Percentiles rank a stretch among this genome's conserved stretches.
Evolutionary conservation across 306 rosid species (phyloP).

Genomic region (Trifolium dubium): DNA sequence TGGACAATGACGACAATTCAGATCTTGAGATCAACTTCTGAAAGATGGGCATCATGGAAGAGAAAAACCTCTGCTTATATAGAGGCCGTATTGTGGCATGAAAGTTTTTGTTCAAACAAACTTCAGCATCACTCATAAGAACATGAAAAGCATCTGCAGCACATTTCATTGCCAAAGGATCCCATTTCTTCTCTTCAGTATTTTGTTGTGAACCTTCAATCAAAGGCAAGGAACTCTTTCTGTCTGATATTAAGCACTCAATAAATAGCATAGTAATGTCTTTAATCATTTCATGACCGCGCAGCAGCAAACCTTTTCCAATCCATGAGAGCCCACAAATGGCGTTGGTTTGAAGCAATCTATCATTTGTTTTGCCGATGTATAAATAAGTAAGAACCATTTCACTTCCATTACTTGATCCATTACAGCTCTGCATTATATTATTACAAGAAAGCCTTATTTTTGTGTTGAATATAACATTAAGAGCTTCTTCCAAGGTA

Average conservation of each 20-base stretch:
- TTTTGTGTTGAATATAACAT: slow-evolving; percentile 62
- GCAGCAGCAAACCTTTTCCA: slow-evolving; percentile 87
- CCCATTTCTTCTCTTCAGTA: slow-evolving; percentile 46
- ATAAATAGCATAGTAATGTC: slow-evolving; percentile 69
- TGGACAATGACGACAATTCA: slow-evolving; percentile 56
- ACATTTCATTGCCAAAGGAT: slow-evolving; percentile 58
- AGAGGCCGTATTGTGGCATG: slow-evolving; percentile 85
- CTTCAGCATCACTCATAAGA: slow-evolving; percentile 92
- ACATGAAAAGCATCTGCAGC: slow-evolving; percentile 90
- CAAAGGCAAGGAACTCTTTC: slow-evolving; percentile 40
- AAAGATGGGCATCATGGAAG: slow-evolving; percentile 77
- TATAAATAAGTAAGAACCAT: slow-evolving; percentile 67
- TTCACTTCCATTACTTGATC: slow-evolving; percentile 49
- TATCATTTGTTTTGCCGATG: slow-evolving; percentile 59
- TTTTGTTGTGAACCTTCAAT: slow-evolving; percentile 45
- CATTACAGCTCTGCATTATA: slow-evolving; percentile 44
- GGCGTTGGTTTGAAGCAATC: slow-evolving; percentile 68
- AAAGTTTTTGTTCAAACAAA: slow-evolving; percentile 71
- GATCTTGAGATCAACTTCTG: slow-evolving; percentile 64
- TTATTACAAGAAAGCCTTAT: slow-evolving; percentile 45
- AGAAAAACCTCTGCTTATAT: slow-evolving; percentile 91
- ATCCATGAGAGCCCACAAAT: slow-evolving; percentile 91
- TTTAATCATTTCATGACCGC: slow-evolving; percentile 84
- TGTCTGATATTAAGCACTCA: slow-evolving; percentile 64
- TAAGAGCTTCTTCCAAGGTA: slow-evolving; percentile 80